A percentile compares a stretch with the other conserved stretches of the same genome.
Conservation (phyloP, 371 early-diverging fungal species). For the Coemansia sp. region DNA sequence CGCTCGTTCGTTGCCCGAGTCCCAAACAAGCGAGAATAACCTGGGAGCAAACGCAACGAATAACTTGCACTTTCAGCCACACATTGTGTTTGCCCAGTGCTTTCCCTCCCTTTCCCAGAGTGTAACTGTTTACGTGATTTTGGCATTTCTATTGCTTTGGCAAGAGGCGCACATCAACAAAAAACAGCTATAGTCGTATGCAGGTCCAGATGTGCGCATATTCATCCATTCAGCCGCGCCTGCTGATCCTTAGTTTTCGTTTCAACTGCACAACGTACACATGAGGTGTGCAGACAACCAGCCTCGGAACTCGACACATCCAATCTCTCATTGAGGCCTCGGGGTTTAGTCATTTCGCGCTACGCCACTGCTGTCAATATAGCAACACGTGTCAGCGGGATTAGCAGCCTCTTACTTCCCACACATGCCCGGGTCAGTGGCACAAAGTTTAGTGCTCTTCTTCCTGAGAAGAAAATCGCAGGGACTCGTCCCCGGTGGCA, state of each 20-base stretch:
- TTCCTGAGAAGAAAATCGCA: conserved; percentile 9
- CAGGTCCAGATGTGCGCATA: conserved; percentile 4
- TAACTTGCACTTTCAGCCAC: conserved; percentile 9
- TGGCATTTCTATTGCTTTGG: no score
- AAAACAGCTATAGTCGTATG: conserved; percentile 3
- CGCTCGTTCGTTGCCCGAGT: not conserved
- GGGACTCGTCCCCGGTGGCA: conserved; percentile 4
- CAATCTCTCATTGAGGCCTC: not conserved
- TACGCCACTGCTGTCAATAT: conserved; percentile 15
- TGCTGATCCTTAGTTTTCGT: conserved; percentile 8
- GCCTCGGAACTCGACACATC: not conserved
- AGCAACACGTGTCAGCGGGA: conserved; percentile 13
- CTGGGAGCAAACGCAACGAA: not conserved
- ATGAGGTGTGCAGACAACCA: not conserved
- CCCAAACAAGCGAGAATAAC: not conserved
- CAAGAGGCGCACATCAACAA: not conserved
- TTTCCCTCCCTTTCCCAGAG: not conserved
- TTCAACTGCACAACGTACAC: not conserved
- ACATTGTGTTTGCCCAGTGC: not conserved
- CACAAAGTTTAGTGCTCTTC: not conserved
- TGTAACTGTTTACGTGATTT: not conserved
- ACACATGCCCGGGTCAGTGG: not conserved
- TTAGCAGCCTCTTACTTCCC: conserved; percentile 12
- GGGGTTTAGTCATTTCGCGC: not conserved
- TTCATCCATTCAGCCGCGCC: conserved; percentile 13